phyloP scores from a whole-genome alignment of 1,139 yeast species.

The Suhomyces choctaworum region DNA sequence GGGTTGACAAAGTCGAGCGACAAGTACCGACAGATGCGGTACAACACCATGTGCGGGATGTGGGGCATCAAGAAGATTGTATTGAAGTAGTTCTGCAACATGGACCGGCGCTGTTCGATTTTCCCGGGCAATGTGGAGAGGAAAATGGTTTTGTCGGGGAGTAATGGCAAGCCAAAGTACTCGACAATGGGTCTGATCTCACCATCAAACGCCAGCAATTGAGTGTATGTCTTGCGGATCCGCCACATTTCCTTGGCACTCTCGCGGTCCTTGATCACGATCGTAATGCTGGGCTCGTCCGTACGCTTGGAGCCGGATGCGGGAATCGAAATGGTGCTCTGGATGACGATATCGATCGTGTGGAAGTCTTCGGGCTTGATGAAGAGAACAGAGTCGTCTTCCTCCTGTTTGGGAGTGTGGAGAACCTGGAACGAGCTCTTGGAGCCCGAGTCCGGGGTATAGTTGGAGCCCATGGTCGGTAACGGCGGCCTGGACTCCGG shows the following conservation, averaged over 20 bases:
- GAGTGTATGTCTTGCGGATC: constrained; percentile 59
- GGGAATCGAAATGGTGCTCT: constrained; percentile 54
- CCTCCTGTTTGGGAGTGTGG: constrained; percentile 28
- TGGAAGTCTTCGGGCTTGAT: constrained; percentile 68
- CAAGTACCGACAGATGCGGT: constrained; percentile 61
- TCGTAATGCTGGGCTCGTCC: constrained; percentile 61
- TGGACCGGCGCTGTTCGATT: constrained; percentile 59
- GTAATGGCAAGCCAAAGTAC: constrained; percentile 61
- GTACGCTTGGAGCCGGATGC: constrained; percentile 32
- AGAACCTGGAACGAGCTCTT: constrained; percentile 28
- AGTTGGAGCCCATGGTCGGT: constrained; percentile 13
- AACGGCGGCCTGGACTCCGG: constrained; percentile 10
- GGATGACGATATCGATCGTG: constrained; percentile 59
- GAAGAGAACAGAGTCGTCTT: constrained; percentile 41
- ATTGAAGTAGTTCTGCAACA: constrained; percentile 61
- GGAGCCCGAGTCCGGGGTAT: constrained; percentile 1
- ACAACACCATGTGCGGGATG: constrained; percentile 56
- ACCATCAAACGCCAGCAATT: constrained; percentile 56
- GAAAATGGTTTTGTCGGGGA: constrained; percentile 59
- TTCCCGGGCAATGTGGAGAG: constrained; percentile 61
- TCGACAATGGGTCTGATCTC: constrained; percentile 56
- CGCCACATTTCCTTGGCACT: constrained; percentile 71
- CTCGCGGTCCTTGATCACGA: constrained; percentile 60
- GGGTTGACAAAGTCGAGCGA: constrained; percentile 71
- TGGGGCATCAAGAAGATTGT: constrained; percentile 60